Evolutionary conservation across 1,139 yeast species (phyloP).

Genomic region (Lipomyces yarrowii): DNA sequence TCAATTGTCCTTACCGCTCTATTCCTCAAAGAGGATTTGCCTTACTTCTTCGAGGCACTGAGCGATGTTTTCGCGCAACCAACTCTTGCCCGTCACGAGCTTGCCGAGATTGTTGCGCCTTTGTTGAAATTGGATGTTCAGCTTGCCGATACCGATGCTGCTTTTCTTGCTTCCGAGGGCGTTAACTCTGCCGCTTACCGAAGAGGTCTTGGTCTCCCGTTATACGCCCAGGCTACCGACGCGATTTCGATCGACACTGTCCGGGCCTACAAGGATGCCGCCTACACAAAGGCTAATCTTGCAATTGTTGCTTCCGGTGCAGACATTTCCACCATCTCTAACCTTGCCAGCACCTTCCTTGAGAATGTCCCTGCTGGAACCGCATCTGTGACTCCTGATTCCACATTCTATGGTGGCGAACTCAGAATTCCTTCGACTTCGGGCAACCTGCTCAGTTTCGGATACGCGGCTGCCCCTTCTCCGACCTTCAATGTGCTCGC

Average conservation of each 20-base stretch:
- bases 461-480: constrained; percentile 69
- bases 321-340: constrained; percentile 65
- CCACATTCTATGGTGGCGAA: constrained; percentile 63
- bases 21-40: constrained; percentile 85
- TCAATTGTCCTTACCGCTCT: constrained; percentile 74
- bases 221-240: constrained; percentile 67
- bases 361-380: constrained; percentile 62
- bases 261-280: constrained; percentile 65
- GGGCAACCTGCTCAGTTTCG: constrained; percentile 73
- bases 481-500: constrained; percentile 74
- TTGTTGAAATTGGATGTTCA: constrained; percentile 58
- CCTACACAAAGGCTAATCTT: constrained; percentile 71
- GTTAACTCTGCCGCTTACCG: constrained; percentile 84
- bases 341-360: constrained; percentile 70
- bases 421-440: constrained; percentile 74
- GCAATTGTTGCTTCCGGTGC: constrained; percentile 77
- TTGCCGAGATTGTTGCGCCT: constrained; percentile 79
- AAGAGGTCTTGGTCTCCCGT: constrained; percentile 84
- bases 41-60: constrained; percentile 86
- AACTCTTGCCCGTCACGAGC: constrained; percentile 56
- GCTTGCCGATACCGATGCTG: constrained; percentile 55
- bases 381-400: constrained; percentile 49
- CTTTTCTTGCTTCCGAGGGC: constrained; percentile 69
- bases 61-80: constrained; percentile 62
- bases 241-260: constrained; percentile 66